Evolutionary conservation across 129 eudicot species (phyloP).

Genomic region (Lactuca sativa): DNA sequence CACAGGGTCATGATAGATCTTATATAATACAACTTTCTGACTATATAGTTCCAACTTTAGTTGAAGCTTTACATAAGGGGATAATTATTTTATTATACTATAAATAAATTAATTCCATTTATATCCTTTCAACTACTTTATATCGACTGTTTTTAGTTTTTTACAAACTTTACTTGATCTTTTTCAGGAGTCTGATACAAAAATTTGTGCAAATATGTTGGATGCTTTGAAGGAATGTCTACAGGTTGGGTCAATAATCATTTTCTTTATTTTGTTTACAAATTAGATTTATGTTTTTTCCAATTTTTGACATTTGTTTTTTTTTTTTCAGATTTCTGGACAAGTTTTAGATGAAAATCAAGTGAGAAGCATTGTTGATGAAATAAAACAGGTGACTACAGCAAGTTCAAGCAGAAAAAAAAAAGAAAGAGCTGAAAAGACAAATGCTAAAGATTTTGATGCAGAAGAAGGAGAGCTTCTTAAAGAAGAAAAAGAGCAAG

Average conservation of each 20-base stretch:
- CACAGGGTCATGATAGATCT: slow-evolving; percentile 88
- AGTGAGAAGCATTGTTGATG: no score
- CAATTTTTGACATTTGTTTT: neutral
- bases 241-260: slow-evolving; percentile 88
- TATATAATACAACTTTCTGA: slow-evolving; percentile 95
- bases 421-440: slow-evolving; percentile 84
- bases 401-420: slow-evolving; percentile 99
- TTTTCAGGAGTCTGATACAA: no score
- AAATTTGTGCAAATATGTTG: no score
- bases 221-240: no score
- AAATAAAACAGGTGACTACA: slow-evolving; percentile 91
- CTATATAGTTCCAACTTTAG: slow-evolving; percentile 82
- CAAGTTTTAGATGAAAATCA: slow-evolving; percentile 74
- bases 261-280: neutral
- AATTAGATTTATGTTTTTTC: neutral
- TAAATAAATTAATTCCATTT: neutral
- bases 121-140: no score
- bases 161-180: no score
- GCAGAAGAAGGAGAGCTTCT: no score
- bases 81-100: slow-evolving; percentile 4
- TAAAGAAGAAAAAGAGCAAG: slow-evolving; percentile 98
- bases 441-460: no score
- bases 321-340: slow-evolving; percentile 69
- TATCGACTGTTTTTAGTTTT: no score
- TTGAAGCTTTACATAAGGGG: slow-evolving; percentile 97